Conservation (phyloP, 352 stramenopile genomes). For the Globisporangium cystogenes region DNA sequence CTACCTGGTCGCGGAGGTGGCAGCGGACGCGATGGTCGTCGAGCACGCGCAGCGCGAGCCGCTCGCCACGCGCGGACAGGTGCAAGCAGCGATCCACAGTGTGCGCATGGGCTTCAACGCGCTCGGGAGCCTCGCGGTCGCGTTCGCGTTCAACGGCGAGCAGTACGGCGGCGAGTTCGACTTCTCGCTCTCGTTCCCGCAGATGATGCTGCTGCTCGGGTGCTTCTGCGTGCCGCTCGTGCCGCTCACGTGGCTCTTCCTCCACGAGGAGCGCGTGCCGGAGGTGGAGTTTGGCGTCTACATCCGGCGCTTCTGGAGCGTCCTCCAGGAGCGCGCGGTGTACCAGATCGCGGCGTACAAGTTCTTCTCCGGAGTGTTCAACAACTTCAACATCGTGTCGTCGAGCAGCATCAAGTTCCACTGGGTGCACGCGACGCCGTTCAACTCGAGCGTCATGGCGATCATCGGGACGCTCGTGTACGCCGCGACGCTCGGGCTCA, state of each 20-base stretch:
- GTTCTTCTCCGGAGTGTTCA: conserved; percentile 57
- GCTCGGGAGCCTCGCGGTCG: conserved; percentile 34
- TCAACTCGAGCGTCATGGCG: conserved; percentile 51
- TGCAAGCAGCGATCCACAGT: conserved; percentile 52
- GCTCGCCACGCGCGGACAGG: conserved; percentile 28
- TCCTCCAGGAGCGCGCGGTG: conserved; percentile 53
- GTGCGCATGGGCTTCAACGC: conserved; percentile 43
- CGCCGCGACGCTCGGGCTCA: conserved; percentile 37
- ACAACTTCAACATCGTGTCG: conserved; percentile 54
- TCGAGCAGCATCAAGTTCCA: conserved; percentile 45
- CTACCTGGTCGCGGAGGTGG: conserved; percentile 53
- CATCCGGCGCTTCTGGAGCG: conserved; percentile 38
- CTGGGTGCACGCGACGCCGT: conserved; percentile 52
- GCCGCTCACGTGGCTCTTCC: conserved; percentile 18
- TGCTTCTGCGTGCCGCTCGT: conserved; percentile 27
- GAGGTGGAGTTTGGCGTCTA: conserved; percentile 15
- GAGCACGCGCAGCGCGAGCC: conserved; percentile 56
- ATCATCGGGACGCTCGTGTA: conserved; percentile 45
- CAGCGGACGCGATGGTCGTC: conserved; percentile 56
- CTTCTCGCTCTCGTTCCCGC: conserved; percentile 44
- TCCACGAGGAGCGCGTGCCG: conserved; percentile 12
- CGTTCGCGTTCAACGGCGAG: conserved; percentile 38
- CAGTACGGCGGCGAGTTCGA: conserved; percentile 54
- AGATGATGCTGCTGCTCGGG: conserved; percentile 42
- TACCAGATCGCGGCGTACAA: conserved; percentile 59